phyloP scores from a whole-genome alignment of 345 rosid genomes.

The Rhizophora apiculata region DNA sequence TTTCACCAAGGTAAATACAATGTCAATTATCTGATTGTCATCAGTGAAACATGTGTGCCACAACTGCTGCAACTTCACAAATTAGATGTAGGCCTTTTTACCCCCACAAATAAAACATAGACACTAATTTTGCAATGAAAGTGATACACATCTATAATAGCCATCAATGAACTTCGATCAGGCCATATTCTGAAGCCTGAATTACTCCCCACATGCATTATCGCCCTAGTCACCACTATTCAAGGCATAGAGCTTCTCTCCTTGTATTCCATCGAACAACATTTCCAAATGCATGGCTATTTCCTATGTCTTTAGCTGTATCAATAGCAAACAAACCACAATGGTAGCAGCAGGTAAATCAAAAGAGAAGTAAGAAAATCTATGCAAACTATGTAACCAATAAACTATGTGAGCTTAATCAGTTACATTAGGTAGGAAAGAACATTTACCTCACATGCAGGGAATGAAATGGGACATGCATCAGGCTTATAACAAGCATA shows the following conservation, averaged over 20 bases:
- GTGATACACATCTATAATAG: no score
- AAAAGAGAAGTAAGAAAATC: no score
- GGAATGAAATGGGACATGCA: constrained; percentile 23
- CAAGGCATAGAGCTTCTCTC: neutral
- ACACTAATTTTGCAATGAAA: no score
- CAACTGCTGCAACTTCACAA: neutral
- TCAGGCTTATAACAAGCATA: constrained; percentile 21
- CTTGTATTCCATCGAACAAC: neutral
- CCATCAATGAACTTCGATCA: neutral
- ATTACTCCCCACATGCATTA: neutral
- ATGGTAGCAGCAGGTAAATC: no score
- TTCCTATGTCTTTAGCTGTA: no score
- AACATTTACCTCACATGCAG: constrained; percentile 42
- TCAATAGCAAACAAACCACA: no score
- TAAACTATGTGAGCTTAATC: neutral
- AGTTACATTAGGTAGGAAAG: neutral
- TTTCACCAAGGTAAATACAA: no score
- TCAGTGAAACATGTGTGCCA: no score
- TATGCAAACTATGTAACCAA: neutral
- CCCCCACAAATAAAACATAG: neutral
- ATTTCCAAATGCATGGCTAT: no score
- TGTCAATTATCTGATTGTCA: no score
- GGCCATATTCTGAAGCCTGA: neutral
- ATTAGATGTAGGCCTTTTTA: neutral
- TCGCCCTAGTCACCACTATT: neutral